Conservation (phyloP, 345 rosid species). For the Isatis tinctoria region DNA sequence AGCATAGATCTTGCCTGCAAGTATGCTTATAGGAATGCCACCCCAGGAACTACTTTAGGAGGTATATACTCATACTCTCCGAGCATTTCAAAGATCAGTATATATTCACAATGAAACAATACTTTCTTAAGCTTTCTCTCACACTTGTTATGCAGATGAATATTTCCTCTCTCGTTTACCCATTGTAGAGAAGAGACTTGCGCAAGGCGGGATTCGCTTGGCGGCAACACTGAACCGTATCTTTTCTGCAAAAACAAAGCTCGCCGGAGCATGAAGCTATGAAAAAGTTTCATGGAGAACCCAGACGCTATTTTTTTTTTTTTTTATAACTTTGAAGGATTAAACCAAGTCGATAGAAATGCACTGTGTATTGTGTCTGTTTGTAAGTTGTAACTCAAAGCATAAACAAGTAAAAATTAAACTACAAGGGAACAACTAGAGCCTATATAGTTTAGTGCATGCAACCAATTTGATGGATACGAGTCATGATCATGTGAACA, state of each 20-base stretch:
- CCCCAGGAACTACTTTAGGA: slow-evolving; percentile 75
- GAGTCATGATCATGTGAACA: too few species aligned
- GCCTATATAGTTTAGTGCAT: too few species aligned
- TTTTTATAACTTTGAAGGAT: too few species aligned
- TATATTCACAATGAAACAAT: neutral
- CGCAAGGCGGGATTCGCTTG: slow-evolving; percentile 75
- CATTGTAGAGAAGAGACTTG: slow-evolving; percentile 69
- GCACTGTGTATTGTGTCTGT: too few species aligned
- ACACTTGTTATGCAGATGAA: slow-evolving; percentile 42
- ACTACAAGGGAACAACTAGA: too few species aligned
- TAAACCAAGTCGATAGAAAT: too few species aligned
- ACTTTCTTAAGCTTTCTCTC: neutral
- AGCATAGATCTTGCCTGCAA: slow-evolving; percentile 82
- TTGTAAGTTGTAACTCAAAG: too few species aligned
- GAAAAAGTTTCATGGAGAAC: neutral
- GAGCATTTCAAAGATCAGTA: neutral
- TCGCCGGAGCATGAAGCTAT: slow-evolving; percentile 36
- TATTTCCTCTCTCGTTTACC: slow-evolving; percentile 80
- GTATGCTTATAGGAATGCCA: slow-evolving; percentile 74
- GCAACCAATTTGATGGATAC: too few species aligned
- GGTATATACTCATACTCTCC: slow-evolving; percentile 41
- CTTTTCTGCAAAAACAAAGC: slow-evolving; percentile 42
- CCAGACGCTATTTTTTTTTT: too few species aligned
- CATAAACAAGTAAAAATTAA: too few species aligned
- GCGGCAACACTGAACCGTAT: slow-evolving; percentile 74